Evolutionary conservation across 2,329 filamentous ascomycete species (phyloP), one percentile per base, ranked within the genome.

Genomic region (Colletotrichum spaethianum): DNA sequence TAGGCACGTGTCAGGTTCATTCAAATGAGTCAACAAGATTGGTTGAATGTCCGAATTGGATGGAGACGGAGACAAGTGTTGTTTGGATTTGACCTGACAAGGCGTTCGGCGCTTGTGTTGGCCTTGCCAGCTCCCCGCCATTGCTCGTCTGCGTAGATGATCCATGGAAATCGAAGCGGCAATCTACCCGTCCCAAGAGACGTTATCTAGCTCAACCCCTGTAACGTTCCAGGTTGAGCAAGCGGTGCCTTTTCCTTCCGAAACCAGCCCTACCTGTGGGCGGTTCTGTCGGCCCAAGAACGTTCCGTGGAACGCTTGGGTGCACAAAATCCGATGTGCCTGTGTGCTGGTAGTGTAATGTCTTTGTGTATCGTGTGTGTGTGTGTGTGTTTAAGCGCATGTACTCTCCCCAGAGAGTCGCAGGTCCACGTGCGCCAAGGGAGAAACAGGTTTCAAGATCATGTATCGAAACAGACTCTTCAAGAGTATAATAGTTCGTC

Each of bases 401-500:
- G 55, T 55, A 38, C 50, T 53, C 23, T 53, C 16, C 33, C 33
- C 20, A 20, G 14, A 31, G 23, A 63, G 59, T 63, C 38, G 64
- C 23, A 59, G 28, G 65, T 69, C 69, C 69, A 72, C 69, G 69
- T 72, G 69, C 69, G 65, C 69, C 69, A 69, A 72, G 59, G 48
- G 40, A 63, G 59, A 72, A 72, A 69, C 59, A 40, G 65, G 69
- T 72, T 72, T 72, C 69, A 72, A 60, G 59, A 63, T 48, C n/a
- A 44, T 42, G 59, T 60, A 72, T 69, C 69, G 65, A 63, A 72
- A 69, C 65, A 69, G 63, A 69, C 59, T 44, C 40, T 55, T 64
- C 38, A 44, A 72, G 69, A 72, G 69, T 72, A 72, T 72, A 72
- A 69, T 69, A 72, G 65, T 69, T 69, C 69, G 65, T 69, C 65